A percentile compares a stretch with the other conserved stretches of the same genome.
These are phyloP conservation scores for Hyaloperonospora arabidopsidis DNA, from an alignment of 352 stramenopile genomes.

Conservation along the genomic window DNA sequence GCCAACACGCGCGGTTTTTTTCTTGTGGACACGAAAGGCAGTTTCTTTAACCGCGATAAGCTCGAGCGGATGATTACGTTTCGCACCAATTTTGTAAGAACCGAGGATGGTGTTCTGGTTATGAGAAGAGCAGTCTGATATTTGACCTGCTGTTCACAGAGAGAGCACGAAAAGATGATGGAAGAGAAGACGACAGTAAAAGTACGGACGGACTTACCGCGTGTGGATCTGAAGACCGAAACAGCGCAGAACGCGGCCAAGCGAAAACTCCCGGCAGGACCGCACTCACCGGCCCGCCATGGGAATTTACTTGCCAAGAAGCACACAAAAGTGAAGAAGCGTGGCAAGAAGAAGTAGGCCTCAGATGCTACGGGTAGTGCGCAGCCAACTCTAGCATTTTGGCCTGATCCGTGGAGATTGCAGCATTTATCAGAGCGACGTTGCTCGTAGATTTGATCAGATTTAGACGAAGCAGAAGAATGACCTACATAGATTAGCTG, in stretches of 20 bases:
- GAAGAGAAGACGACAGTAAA: slow-evolving; percentile 48
- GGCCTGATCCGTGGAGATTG: no score
- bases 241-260: slow-evolving; percentile 8
- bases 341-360: slow-evolving; percentile 26
- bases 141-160: slow-evolving; percentile 28
- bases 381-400: no score
- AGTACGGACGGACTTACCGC: slow-evolving; percentile 60
- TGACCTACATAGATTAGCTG: no score
- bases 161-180: slow-evolving; percentile 69
- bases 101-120: background rate
- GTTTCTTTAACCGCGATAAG: slow-evolving; percentile 83
- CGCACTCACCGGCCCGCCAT: slow-evolving; percentile 25
- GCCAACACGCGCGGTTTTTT: slow-evolving; percentile 66
- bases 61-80: slow-evolving; percentile 85
- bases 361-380: no score
- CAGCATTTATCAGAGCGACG: no score
- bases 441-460: no score
- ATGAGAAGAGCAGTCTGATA: background rate
- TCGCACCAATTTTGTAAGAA: slow-evolving; percentile 65
- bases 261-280: slow-evolving; percentile 12
- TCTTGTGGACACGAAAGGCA: slow-evolving; percentile 68
- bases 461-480: no score
- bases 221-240: slow-evolving; percentile 51
- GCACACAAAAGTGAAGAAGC: slow-evolving; percentile 19
- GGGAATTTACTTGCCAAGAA: slow-evolving; percentile 34